Base-by-base conservation (phyloP, 2,329 filamentous ascomycete species). In the Meredithiella fracta region DNA sequence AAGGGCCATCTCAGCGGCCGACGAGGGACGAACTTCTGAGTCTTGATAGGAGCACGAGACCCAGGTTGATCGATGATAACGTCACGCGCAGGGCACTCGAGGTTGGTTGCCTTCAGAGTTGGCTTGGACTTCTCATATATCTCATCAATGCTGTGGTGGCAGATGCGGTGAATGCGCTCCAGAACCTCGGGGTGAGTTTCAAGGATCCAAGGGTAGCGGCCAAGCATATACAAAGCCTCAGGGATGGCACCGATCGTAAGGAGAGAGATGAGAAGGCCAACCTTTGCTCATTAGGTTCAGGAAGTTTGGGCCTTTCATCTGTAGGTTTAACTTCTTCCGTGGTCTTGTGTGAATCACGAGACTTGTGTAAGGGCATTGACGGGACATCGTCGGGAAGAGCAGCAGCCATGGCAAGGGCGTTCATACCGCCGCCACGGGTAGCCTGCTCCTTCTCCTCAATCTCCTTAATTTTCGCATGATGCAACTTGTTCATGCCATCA, bases 201-300 rank as follows among this genome's bases (percentile, higher is more conserved):
- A 9, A 88, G 78, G 51, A 98, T 77, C 90, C 92, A 98, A 14
- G 89, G 87, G 63, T 95, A 95, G 55, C 85, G 83, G 34, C 91
- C 91, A 6, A 96, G 77, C 56, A 98, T 86, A 67, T 91, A 97
- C 1, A 98, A 74, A 1, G 92, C 83, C 68, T 98, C 92, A 0
- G 92, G 92, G 34, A 98, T 75, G 26, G 92, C 91, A 42, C 94
- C 92, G 58, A 96, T 92, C 3, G 86, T 86, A 1, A 98, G 76
- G 15, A 98, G 74, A 62, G 89, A 89, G 60, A 85, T 87, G 22
- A 98, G 74, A 0, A 98, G 73, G 47, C 83, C 73, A 0, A 91
- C 81, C 68, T 98, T 64, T 97, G 91, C 62, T 97, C 91, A 14
- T 78, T 74, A 1, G 87, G 87, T 58, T 90, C 85, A 1, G 84